A percentile compares a stretch with the other conserved stretches of the same genome.
These are phyloP conservation scores for Talaromyces ruber DNA, from an alignment of 495 filamentous ascomycete species.

Conservation along the genomic window DNA sequence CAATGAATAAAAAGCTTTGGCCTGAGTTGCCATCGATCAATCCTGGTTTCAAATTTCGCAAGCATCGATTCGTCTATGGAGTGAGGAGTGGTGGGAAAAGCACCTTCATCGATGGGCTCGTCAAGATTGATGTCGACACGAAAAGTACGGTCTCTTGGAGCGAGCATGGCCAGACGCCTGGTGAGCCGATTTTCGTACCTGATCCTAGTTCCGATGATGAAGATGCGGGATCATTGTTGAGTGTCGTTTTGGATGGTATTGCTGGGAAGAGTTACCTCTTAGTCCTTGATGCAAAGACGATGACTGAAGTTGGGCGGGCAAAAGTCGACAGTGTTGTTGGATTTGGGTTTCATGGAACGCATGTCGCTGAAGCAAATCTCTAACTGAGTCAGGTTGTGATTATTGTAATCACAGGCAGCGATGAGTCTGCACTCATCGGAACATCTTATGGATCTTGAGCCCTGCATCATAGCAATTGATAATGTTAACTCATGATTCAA, in stretches of 20 bases:
- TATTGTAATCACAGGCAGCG: too few relatives aligned
- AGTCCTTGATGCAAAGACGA: slow-evolving; percentile 54
- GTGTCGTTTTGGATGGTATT: slow-evolving; percentile 53
- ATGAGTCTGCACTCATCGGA: too few relatives aligned
- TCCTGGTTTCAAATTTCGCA: slow-evolving; percentile 39
- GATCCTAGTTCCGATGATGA: slow-evolving; percentile 19
- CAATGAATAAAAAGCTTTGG: slow-evolving; percentile 18
- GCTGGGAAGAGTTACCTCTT: slow-evolving; percentile 59
- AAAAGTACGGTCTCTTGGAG: slow-evolving; percentile 44
- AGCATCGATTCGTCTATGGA: slow-evolving; percentile 58
- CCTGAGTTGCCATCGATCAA: slow-evolving; percentile 66
- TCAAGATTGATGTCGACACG: slow-evolving; percentile 58
- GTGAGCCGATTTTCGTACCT: slow-evolving; percentile 59
- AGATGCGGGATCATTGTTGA: slow-evolving; percentile 67
- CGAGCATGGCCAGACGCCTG: slow-evolving; percentile 54
- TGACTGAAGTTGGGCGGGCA: slow-evolving; percentile 61
- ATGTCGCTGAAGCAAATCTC: slow-evolving; percentile 26
- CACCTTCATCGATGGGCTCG: slow-evolving; percentile 56
- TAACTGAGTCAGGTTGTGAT: background rate
- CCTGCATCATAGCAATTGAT: too few relatives aligned
- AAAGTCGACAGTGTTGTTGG: slow-evolving; percentile 51
- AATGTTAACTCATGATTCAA: background rate
- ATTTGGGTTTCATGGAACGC: slow-evolving; percentile 66
- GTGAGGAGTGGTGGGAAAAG: slow-evolving; percentile 47
- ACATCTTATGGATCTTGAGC: too few relatives aligned